phyloP scores from a whole-genome alignment of 768 basidiomycete species.

The Porphyrellus cyaneotinctus region DNA sequence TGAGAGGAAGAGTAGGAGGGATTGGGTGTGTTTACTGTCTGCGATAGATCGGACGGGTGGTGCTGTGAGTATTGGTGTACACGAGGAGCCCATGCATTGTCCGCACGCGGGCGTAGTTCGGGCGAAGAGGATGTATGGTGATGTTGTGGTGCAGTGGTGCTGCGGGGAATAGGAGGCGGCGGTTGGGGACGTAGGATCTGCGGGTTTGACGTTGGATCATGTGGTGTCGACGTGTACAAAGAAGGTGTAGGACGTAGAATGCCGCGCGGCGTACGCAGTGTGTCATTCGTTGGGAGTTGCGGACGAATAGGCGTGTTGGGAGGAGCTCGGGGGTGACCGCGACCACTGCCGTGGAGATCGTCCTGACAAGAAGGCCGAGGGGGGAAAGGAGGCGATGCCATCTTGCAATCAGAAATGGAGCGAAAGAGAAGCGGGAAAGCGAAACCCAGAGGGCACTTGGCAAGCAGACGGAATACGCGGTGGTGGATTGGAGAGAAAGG shows the following conservation, averaged over 20 bases:
- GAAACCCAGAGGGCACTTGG: neutral
- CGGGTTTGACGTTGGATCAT: constrained; percentile 3
- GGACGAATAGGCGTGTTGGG: constrained; percentile 3
- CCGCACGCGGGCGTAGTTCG: constrained; percentile 18
- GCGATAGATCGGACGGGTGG: constrained; percentile 6
- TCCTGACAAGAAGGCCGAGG: constrained; percentile 15
- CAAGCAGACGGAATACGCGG: neutral
- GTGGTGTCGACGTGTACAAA: neutral
- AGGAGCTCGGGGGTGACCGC: neutral
- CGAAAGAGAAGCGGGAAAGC: neutral
- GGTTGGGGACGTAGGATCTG: constrained; percentile 1
- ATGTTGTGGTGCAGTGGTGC: constrained; percentile 10
- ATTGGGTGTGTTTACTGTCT: neutral
- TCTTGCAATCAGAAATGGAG: constrained; percentile 3
- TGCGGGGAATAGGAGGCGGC: constrained; percentile 9
- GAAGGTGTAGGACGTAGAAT: constrained; percentile 17
- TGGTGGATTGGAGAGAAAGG: constrained; percentile 3
- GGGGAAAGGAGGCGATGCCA: constrained; percentile 20
- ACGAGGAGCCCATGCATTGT: constrained; percentile 25
- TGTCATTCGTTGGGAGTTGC: constrained; percentile 1
- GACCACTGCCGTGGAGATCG: neutral
- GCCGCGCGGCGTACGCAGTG: constrained; percentile 9
- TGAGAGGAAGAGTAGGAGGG: constrained; percentile 10
- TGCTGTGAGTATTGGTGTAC: constrained; percentile 12
- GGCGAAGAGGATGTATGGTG: constrained; percentile 26